Base-by-base conservation (phyloP, 495 filamentous ascomycete species). In the Thermothielavioides terrestris region DNA sequence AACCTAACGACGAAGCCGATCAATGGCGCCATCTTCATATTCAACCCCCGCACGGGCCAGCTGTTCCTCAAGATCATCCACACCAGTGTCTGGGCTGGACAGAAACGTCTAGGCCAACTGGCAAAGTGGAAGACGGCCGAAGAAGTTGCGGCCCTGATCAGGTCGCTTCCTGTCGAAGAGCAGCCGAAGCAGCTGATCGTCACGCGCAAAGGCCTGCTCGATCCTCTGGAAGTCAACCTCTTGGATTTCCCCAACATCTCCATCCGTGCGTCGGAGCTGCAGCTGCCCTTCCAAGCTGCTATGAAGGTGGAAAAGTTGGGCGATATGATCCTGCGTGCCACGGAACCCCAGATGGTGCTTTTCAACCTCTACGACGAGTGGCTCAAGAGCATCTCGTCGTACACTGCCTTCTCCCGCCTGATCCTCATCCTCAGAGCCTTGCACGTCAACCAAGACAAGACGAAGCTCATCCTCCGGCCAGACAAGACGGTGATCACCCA, bases 101-200 rank as follows among this genome's bases (percentile, higher is more conserved):
- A 99, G 68, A 99, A 99, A 69, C 94, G 94, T 85, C 77, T 99
- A 14, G 94, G 94, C 52, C 94, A 99, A 68, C 71, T 99, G 54
- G 94, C 94, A 25, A 99, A 99, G 66, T 99, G 94, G 94, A 99
- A 99, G 77, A 99, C 94, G 20, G 94, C 94, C 15, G 94, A 99
- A 84, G 94, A 99, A 88, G 94, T 97, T 15, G 94, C 91, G 1
- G 94, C 94, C 11, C 76, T 99, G 20, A 99, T 99, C 67, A 83
- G 94, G 50, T 99, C 94, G 8, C 75, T 99, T 30, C 94, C 94
- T 0, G 89, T 96, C 11, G 94, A 99, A 75, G 94, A 99, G 67
- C 94, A 99, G 64, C 94, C 94, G 28, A 97, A 97, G 73, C 92
- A 97, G 68, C 83, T 99, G 21, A 99, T 99, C 55, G 94, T 99